Evolutionary conservation across 257 asterid genomes (phyloP), one percentile per base, ranked within the genome.

Genomic region (Catharanthus roseus): DNA sequence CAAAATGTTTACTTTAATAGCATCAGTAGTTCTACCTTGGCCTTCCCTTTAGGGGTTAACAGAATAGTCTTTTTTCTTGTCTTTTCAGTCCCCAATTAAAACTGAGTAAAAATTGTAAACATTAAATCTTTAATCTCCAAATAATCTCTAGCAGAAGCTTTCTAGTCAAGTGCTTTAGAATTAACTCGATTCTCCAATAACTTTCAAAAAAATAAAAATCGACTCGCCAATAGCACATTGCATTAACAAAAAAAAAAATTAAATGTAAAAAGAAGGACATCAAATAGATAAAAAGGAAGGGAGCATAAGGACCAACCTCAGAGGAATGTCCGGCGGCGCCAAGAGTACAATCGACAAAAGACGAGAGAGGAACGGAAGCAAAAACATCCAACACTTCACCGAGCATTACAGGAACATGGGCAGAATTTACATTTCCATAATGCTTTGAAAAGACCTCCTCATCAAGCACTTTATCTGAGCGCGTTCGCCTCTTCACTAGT

Each of bases 321-420:
- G 89, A 80, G 42, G 98, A 89, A 77, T 93, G 98, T 28, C 97
- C 97, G 15, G 90, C 98, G 34, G 96, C 97, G 29, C 98, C 98
- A 16, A 93, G 97, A 28, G 98, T 93, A 65, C 98, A 93, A 67
- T 93, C 98, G 70, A 89, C 95, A 79, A 93, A 93, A 9, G 97
- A 90, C 21, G 79, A 79, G 72, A 91, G 96, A 62, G 77, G 68
- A 6, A 79, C 66, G 15, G 95, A 82, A 64, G 91, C 70, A 69
- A 93, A 91, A 16, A 80, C 91, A 74, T 93, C 97, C 71, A 93
- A 80, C 36, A 91, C 95, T 83, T 93, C 98, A 12, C 95, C 97
- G 12, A 90, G 85, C 90, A 89, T 41, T 57, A 93, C 98, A 34
- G 98, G 97, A 58, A 88, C 90, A 79, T 93, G 98, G 56, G 86